These are phyloP conservation scores for Pleurotus eryngii DNA, from an alignment of 768 basidiomycete genomes.

Conservation along the genomic window DNA sequence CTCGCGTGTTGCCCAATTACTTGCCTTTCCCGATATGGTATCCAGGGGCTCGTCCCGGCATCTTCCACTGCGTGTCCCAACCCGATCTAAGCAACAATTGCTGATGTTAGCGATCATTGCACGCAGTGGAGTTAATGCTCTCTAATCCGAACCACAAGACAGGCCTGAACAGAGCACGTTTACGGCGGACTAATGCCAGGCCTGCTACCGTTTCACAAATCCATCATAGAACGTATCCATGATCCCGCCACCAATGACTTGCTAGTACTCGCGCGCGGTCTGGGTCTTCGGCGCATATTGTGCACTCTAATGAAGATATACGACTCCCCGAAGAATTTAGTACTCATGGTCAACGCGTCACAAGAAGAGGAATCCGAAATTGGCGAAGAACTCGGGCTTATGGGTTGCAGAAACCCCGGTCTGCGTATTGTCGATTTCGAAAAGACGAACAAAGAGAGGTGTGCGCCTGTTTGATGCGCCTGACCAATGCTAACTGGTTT, in stretches of 20 bases:
- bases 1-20: too few species aligned
- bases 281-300: slow-evolving; percentile 80
- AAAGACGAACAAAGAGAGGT: slow-evolving; percentile 76
- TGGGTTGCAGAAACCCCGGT: slow-evolving; percentile 88
- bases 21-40: too few species aligned
- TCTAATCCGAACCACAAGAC: too few species aligned
- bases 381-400: slow-evolving; percentile 87
- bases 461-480: slow-evolving; percentile 16
- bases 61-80: too few species aligned
- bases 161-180: too few species aligned
- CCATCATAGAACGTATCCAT: slow-evolving; percentile 64
- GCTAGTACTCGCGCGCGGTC: slow-evolving; percentile 81
- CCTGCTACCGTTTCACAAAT: slow-evolving; percentile 69
- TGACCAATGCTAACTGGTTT: not conserved
- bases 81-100: too few species aligned
- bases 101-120: too few species aligned
- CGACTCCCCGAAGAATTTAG: slow-evolving; percentile 77
- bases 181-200: too few species aligned
- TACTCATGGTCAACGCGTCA: slow-evolving; percentile 81
- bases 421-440: slow-evolving; percentile 82
- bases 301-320: slow-evolving; percentile 92
- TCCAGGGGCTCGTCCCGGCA: too few species aligned
- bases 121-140: too few species aligned
- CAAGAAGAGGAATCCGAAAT: slow-evolving; percentile 89
- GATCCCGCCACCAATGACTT: slow-evolving; percentile 74